phyloP scores from a whole-genome alignment of 495 filamentous ascomycete species.

The Aspergillus bertholletiae region DNA sequence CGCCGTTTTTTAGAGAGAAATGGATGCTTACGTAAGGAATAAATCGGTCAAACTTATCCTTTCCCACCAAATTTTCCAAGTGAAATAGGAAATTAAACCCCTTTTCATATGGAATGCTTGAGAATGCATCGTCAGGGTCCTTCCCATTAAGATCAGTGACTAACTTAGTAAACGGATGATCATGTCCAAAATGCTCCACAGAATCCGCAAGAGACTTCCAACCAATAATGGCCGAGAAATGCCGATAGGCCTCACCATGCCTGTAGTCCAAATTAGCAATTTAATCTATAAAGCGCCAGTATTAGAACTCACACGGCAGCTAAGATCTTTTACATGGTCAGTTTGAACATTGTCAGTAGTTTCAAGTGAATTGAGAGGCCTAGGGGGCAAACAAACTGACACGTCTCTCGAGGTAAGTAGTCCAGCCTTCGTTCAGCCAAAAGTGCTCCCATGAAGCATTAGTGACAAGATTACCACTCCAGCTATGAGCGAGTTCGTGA shows the following conservation, averaged over 20 bases:
- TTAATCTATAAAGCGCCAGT: not conserved
- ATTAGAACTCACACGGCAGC: conserved; percentile 20
- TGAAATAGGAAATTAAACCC: conserved; percentile 79
- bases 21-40: conserved; percentile 66
- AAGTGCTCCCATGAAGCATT: conserved; percentile 95
- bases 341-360: not conserved
- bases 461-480: conserved; percentile 91
- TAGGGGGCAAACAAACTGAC: conserved; percentile 27
- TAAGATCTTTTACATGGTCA: conserved; percentile 19
- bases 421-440: conserved; percentile 98
- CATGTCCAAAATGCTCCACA: conserved; percentile 68
- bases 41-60: conserved; percentile 83
- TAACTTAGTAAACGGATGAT: conserved; percentile 91
- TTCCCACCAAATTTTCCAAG: conserved; percentile 81
- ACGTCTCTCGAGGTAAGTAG: conserved; percentile 84
- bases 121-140: conserved; percentile 95
- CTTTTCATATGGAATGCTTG: conserved; percentile 71
- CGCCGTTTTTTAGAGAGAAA: not conserved
- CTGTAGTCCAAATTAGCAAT: conserved; percentile 20
- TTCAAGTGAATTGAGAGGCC: too few species aligned
- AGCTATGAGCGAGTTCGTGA: conserved; percentile 87
- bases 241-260: conserved; percentile 78
- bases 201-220: conserved; percentile 65
- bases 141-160: conserved; percentile 81
- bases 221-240: conserved; percentile 86